These are phyloP conservation scores for Hamamelis virginiana DNA, from an alignment of 164 flowering plant species.

Conservation along the genomic window DNA sequence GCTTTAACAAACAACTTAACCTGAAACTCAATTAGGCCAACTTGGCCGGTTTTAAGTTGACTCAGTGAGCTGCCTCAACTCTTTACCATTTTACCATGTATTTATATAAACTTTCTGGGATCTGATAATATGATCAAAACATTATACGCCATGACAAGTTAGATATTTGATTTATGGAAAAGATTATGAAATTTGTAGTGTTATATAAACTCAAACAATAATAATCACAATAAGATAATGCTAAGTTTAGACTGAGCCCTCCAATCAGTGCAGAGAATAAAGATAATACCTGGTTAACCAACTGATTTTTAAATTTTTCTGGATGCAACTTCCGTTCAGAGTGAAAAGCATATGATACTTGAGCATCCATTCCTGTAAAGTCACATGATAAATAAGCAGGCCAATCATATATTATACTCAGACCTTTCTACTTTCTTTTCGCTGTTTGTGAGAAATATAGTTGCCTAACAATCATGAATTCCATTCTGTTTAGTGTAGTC, in stretches of 20 bases:
- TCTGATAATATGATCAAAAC: neutral
- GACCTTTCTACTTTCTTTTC: neutral
- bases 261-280: neutral
- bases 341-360: conserved; percentile 95
- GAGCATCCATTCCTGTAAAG: conserved; percentile 93
- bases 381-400: no score
- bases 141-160: neutral
- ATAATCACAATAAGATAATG: neutral
- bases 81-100: neutral
- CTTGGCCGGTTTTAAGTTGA: neutral
- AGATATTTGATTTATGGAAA: neutral
- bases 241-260: neutral
- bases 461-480: neutral
- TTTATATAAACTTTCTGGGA: neutral
- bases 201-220: neutral
- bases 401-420: no score
- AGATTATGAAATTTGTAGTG: neutral
- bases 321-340: conserved; percentile 84
- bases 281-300: conserved; percentile 75
- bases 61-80: no score
- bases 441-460: neutral
- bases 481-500: no score
- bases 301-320: conserved; percentile 80
- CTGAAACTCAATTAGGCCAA: no score
- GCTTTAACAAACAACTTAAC: no score